phyloP scores from a whole-genome alignment of 306 rosid genomes.

The Abrus precatorius region DNA sequence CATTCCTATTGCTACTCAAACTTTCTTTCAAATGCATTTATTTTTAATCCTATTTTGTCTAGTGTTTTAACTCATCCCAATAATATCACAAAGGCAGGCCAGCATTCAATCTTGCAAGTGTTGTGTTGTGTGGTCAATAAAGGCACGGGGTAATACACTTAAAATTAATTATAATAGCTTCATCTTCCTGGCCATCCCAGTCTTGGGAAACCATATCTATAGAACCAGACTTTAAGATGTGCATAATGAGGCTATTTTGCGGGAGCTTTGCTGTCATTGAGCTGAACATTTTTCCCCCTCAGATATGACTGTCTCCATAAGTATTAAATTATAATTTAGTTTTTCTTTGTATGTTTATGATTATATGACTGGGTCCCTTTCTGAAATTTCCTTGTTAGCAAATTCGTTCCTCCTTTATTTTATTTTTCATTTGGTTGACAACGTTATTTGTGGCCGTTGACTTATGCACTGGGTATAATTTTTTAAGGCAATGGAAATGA shows the following conservation, averaged over 20 bases:
- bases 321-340: neutral
- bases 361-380: neutral
- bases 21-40: neutral
- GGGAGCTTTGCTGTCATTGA: conserved; percentile 17
- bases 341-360: conserved; percentile 19
- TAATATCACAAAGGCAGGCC: too few species aligned
- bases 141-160: neutral
- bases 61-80: neutral
- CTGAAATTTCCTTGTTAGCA: neutral
- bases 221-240: conserved; percentile 1
- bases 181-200: neutral
- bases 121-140: neutral
- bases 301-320: neutral
- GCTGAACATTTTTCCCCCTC: neutral
- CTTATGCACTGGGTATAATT: conserved; percentile 17
- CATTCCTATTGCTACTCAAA: neutral
- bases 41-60: neutral
- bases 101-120: neutral
- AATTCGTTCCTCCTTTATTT: neutral
- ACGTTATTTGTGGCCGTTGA: conserved; percentile 26
- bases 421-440: conserved; percentile 6
- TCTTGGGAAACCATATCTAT: conserved; percentile 12
- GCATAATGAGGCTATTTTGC: neutral
- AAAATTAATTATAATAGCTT: neutral
- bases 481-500: conserved; percentile 66